These are phyloP conservation scores for Chlorella ohadii DNA, from an alignment of 139 green algal species.

Conservation along the genomic window DNA sequence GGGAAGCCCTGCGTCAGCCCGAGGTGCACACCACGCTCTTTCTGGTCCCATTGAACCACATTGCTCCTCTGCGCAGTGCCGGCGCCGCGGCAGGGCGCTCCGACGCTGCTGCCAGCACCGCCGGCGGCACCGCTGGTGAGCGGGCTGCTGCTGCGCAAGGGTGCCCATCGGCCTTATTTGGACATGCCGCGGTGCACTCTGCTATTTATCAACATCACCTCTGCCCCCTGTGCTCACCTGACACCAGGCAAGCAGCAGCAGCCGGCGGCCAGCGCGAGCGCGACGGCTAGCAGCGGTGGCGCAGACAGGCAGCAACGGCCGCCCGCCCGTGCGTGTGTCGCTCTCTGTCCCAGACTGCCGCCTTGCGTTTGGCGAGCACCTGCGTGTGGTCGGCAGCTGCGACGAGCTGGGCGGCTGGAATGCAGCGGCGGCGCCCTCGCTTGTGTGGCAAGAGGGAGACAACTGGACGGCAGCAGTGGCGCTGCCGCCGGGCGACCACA, in stretches of 20 bases:
- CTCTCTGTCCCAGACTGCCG: not conserved
- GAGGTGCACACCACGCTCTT: too few relatives aligned
- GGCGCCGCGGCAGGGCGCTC: too few relatives aligned
- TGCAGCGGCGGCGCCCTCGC: not conserved
- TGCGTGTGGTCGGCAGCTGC: conserved; percentile 43
- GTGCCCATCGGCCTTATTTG: too few relatives aligned
- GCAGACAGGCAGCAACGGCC: not conserved
- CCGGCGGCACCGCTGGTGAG: too few relatives aligned
- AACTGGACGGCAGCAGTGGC: conserved; percentile 53
- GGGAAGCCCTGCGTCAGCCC: too few relatives aligned
- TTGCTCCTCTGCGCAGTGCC: too few relatives aligned
- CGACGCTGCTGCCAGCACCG: too few relatives aligned
- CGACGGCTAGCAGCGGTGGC: not conserved
- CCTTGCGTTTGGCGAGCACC: conserved; percentile 37
- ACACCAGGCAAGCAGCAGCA: not conserved
- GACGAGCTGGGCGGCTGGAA: conserved; percentile 52
- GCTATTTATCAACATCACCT: too few relatives aligned
- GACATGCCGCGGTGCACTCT: too few relatives aligned
- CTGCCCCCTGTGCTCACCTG: too few relatives aligned
- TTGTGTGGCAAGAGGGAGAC: conserved; percentile 59
- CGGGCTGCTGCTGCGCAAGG: too few relatives aligned
- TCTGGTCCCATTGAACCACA: too few relatives aligned
- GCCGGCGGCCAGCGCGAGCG: not conserved
- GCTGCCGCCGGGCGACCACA: conserved; percentile 32
- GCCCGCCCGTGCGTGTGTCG: not conserved